Base-by-base conservation (phyloP, 768 basidiomycete species). In the Tulasnella sp. region DNA sequence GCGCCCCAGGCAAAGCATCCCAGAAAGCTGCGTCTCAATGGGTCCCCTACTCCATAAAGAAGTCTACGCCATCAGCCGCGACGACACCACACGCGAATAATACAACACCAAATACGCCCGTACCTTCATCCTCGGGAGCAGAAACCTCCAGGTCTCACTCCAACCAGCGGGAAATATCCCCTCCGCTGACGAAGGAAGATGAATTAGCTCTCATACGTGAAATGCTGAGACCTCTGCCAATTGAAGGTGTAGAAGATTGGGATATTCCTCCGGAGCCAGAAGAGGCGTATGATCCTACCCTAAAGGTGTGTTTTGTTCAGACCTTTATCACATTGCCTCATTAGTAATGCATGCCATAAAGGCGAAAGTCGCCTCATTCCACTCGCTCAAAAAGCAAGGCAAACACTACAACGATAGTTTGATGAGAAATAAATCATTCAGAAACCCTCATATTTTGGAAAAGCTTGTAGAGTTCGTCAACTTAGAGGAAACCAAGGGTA, bases 371-470 rank as follows among this genome's bases (percentile, higher is more conserved):
- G 67, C 74, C 0, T 78, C 83, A 45, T 98, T 95, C 59, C 74
- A 81, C 50, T 60, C 71, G 0, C 72, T 96, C 41, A 88, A 90
- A 8, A 54, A 55, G 1, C 73, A 75, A 58, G 82, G 84, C 1
- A 79, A 81, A 58, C 91, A 95, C 64, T 96, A 95, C 69, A 99
- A 98, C 64, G 90, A 95, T 64, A 87, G 87, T 1, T 74, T 99
- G 35, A 88, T 96, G 80, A 77, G 81, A 6, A 88, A 85, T 58
- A 81, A 88, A 37, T 81, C 89, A 3, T 99, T 98, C 67, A 79
- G 90, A 24, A 99, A 99, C 61, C 93, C 93, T 0, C 88, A 95
- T 61, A 76, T 98, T n/a, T 95, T 93, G 65, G 72, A 86, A 10
- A 90, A 90, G 59, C 77, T 99, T 2, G 92, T 99, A 56, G 88